These are phyloP conservation scores for Ceratocystis lukuohia DNA, from an alignment of 2,329 filamentous ascomycete species.

Conservation along the genomic window DNA sequence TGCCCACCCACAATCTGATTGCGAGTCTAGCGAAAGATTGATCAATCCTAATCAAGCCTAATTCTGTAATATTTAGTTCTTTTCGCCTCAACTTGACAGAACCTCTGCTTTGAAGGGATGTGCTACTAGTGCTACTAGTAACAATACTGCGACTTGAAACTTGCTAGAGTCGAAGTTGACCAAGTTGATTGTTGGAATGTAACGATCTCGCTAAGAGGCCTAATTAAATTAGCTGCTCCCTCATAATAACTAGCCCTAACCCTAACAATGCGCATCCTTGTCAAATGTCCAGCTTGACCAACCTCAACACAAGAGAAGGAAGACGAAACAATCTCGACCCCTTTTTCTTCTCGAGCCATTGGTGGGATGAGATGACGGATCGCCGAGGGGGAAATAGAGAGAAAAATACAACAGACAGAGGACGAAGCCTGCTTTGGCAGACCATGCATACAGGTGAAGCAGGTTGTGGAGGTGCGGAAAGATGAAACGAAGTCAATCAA, in stretches of 20 bases:
- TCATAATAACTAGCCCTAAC: not conserved
- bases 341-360: not conserved
- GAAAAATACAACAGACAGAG: no score
- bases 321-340: not conserved
- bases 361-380: slow-evolving; percentile 8
- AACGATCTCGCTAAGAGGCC: not conserved
- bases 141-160: not conserved
- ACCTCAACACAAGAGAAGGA: no score
- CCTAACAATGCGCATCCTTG: not conserved
- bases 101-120: no score
- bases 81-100: no score
- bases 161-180: not conserved
- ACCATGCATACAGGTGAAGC: not conserved
- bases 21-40: no score
- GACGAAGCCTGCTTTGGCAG: no score
- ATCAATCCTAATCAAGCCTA: no score
- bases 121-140: no score
- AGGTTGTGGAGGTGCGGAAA: not conserved
- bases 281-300: not conserved
- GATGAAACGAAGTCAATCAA: slow-evolving; percentile 2
- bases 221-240: no score
- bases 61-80: no score
- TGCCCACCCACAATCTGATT: not conserved
- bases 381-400: not conserved
- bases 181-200: not conserved